These are phyloP conservation scores for Sporothrix variecibatus DNA, from an alignment of 2,329 filamentous ascomycete species.

Conservation along the genomic window DNA sequence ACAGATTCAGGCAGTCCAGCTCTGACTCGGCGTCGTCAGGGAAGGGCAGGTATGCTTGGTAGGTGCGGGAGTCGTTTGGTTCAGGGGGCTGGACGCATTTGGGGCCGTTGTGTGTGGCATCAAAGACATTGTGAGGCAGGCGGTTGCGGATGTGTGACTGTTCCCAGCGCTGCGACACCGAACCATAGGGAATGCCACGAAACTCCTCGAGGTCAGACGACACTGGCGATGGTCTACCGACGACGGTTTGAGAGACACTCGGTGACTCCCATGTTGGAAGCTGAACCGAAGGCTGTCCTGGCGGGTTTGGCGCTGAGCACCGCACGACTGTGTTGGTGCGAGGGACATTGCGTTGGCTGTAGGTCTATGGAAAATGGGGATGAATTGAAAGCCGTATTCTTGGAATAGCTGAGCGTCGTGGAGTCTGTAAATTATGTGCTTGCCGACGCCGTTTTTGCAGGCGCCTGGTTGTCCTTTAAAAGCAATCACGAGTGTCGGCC, in stretches of 20 bases:
- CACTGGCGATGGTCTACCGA: slow-evolving; percentile 16
- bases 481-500: not conserved
- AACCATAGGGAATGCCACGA: slow-evolving; percentile 24
- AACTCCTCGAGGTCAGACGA: slow-evolving; percentile 24
- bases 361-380: not conserved
- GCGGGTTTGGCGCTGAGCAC: not conserved
- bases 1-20: slow-evolving; percentile 24
- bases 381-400: not conserved
- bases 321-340: not conserved
- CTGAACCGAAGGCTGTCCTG: not conserved
- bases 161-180: slow-evolving; percentile 19
- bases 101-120: slow-evolving; percentile 24
- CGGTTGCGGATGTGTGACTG: slow-evolving; percentile 19
- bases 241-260: slow-evolving; percentile 1
- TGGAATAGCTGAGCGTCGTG: not conserved
- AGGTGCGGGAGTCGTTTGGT: slow-evolving; percentile 10
- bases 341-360: not conserved
- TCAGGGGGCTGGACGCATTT: slow-evolving; percentile 21
- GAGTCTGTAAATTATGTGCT: not conserved
- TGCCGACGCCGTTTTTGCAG: not conserved
- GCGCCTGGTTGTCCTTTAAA: not conserved
- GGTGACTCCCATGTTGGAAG: slow-evolving; percentile 5
- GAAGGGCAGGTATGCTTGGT: slow-evolving; percentile 22
- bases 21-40: slow-evolving; percentile 21
- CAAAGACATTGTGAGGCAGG: slow-evolving; percentile 23